phyloP scores from a whole-genome alignment of 768 basidiomycete species.

The Tricholoma sp. region DNA sequence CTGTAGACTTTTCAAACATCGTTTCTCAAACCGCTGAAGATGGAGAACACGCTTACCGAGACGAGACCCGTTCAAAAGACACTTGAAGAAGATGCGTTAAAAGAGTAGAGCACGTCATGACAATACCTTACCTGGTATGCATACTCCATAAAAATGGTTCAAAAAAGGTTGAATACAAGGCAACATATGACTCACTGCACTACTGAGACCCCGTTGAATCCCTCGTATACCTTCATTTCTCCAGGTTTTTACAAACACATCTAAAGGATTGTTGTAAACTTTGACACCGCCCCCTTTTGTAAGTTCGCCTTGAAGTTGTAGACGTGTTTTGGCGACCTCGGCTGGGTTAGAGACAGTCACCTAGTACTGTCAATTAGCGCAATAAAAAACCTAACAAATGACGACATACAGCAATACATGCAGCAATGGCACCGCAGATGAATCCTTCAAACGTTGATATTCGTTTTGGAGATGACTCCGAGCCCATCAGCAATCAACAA shows the following conservation, averaged over 20 bases:
- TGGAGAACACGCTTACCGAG: constrained; percentile 47
- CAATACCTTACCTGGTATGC: constrained; percentile 71
- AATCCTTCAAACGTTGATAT: constrained; percentile 79
- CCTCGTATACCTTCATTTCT: constrained; percentile 85
- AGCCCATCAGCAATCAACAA: background rate
- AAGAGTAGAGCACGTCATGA: constrained; percentile 5
- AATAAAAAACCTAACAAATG: background rate
- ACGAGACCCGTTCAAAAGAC: constrained; percentile 87
- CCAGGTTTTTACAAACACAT: constrained; percentile 86
- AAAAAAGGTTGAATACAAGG: background rate
- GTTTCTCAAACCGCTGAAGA: background rate
- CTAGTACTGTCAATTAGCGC: constrained; percentile 26
- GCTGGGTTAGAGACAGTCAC: constrained; percentile 78
- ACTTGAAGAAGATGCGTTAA: constrained; percentile 38
- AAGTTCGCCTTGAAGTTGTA: constrained; percentile 95
- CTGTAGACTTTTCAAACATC: constrained; percentile 30
- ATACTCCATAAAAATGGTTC: constrained; percentile 53
- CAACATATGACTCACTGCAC: constrained; percentile 61
- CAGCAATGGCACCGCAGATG: constrained; percentile 85
- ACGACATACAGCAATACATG: constrained; percentile 78
- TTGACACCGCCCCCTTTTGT: constrained; percentile 64
- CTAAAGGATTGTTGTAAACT: constrained; percentile 86
- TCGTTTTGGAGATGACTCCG: constrained; percentile 5
- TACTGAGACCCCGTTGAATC: constrained; percentile 86
- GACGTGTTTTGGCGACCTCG: constrained; percentile 88